phyloP scores from a whole-genome alignment of 805 yeast species.

The Cyberlindnera xishuangbannaensis region DNA sequence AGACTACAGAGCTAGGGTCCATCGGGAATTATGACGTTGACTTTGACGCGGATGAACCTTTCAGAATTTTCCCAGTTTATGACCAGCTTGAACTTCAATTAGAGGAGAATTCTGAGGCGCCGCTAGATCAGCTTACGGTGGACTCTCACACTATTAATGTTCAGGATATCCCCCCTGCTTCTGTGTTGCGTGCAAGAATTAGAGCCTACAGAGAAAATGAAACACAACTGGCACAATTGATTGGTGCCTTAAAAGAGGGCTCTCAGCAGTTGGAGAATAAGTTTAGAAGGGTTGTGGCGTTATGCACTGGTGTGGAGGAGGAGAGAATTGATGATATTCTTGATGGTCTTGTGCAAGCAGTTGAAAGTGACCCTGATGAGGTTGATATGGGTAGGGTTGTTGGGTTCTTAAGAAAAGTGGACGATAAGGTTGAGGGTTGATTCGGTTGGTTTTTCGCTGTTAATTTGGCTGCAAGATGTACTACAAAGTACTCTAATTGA shows the following conservation, averaged over 20 bases:
- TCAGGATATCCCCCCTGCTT: constrained; percentile 29
- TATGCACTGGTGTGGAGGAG: constrained; percentile 85
- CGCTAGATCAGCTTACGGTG: constrained; percentile 22
- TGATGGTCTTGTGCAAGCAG: constrained; percentile 84
- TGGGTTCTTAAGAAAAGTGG: constrained; percentile 48
- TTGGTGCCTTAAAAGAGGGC: constrained; percentile 46
- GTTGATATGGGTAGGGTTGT: constrained; percentile 52
- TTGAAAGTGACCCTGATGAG: constrained; percentile 76
- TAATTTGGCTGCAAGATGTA: not conserved
- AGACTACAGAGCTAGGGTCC: constrained; percentile 32
- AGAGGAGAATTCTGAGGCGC: constrained; percentile 26
- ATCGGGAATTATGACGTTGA: constrained; percentile 44
- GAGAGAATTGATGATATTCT: constrained; percentile 73
- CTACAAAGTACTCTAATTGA: constrained; percentile 1
- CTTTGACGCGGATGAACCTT: constrained; percentile 91
- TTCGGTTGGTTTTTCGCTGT: no score
- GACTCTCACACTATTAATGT: constrained; percentile 20
- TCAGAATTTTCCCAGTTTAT: constrained; percentile 57
- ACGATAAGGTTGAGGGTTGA: no score
- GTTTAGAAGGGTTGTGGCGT: constrained; percentile 81
- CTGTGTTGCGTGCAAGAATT: constrained; percentile 67
- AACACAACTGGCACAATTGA: constrained; percentile 43
- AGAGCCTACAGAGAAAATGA: constrained; percentile 75
- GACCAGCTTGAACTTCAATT: constrained; percentile 42
- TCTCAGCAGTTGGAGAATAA: constrained; percentile 61